Base-by-base conservation (phyloP, 352 stramenopile genomes). In the Phytophthora constricta region DNA sequence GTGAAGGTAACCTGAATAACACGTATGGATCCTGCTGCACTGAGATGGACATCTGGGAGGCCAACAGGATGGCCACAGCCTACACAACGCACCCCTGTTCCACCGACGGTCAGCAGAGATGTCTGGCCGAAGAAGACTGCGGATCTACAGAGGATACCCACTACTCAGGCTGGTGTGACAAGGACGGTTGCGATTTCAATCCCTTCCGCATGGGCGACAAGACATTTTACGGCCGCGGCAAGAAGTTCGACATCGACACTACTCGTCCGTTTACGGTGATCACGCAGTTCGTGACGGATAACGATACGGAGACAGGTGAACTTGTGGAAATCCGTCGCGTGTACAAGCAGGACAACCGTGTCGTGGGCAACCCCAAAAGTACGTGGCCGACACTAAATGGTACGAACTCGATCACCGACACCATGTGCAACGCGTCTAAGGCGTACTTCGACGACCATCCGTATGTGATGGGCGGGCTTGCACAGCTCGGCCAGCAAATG, bases 21-120 rank as follows among this genome's bases (percentile, higher is more conserved):
- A 59, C 58, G 34, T 86, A 78, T 58, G 77, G 80, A 27, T 43
- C 77, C 17, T 89, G 80, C 69, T 87, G 80, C 62, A 48, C 64
- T n/a, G 80, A 89, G 67, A 72, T 82, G 52, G 77, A 85, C 47
- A 79, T 85, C 46, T 85, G 62, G 62, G 77, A 85, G 58, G 58
- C 68, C 19, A 85, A 85, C 61, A 76, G 66, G 59, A 67, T 79
- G 22, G 69, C 65, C 50, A 67, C 46, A 19, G 58, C 68, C 22
- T 78, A 71, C 55, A 80, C 70, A 49, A 65, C 74, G n/a, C 77
- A 85, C 48, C 56, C 74, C n/a, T 89, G 80, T 58, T 55, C 58
- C 1, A 52, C 39, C 2, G 33, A 74, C 1, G 59, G 57, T 10
- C 61, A 63, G 23, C 59, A 60, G 8, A 66, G 68, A 0, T 89